Percentiles rank a stretch among this genome's conserved stretches.
Conservation (phyloP, 176 grass and related monocot species). For the Zizania latifolia region DNA sequence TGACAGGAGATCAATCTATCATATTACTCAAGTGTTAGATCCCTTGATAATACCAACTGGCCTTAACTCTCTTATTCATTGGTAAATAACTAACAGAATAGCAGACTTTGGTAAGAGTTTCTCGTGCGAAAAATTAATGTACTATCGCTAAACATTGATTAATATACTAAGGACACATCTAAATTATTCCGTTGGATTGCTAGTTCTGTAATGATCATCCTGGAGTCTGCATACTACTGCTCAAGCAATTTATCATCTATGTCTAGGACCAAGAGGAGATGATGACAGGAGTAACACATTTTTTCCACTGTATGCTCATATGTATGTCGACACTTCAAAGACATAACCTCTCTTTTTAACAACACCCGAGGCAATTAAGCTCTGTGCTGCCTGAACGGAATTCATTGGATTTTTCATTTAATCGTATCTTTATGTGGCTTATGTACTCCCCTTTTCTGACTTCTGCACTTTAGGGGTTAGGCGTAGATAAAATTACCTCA, state of each 20-base stretch:
- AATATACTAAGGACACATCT: background rate
- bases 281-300: background rate
- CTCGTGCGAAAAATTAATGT: background rate
- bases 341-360: background rate
- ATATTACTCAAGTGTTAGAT: background rate
- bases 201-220: no score
- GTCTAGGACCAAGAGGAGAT: background rate
- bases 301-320: background rate
- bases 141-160: background rate
- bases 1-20: background rate
- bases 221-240: background rate
- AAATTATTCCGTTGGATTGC: background rate
- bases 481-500: background rate
- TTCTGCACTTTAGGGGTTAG: background rate
- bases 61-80: background rate
- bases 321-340: background rate
- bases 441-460: background rate
- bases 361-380: background rate
- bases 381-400: background rate
- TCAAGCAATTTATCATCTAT: background rate
- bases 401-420: background rate
- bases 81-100: background rate
- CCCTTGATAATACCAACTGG: background rate
- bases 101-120: background rate
- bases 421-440: constrained; percentile 6